Evolutionary conservation across 2,329 filamentous ascomycete genomes (phyloP).

Genomic region (Ophiocordyceps sinensis): DNA sequence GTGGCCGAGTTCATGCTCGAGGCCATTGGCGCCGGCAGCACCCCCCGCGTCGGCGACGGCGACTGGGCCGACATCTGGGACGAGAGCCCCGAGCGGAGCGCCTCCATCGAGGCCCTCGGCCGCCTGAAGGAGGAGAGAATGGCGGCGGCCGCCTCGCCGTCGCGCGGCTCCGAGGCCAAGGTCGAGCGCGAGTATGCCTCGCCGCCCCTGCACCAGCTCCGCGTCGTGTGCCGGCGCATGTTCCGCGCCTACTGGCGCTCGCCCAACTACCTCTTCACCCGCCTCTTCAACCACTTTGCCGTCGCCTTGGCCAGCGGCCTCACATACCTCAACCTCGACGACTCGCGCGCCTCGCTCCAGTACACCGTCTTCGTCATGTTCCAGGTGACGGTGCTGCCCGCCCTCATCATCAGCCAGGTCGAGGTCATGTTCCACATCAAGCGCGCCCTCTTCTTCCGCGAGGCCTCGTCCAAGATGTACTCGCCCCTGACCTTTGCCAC

Average conservation of each 20-base stretch:
- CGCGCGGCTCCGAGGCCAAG: not conserved
- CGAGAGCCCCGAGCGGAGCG: slow-evolving; percentile 54
- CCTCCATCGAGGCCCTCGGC: slow-evolving; percentile 50
- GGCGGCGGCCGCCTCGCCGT: slow-evolving; percentile 15
- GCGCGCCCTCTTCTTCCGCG: slow-evolving; percentile 72
- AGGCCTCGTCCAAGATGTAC: slow-evolving; percentile 78
- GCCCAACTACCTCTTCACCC: slow-evolving; percentile 79
- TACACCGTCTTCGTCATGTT: slow-evolving; percentile 84
- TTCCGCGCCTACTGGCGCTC: slow-evolving; percentile 73
- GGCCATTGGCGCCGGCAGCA: slow-evolving; percentile 62
- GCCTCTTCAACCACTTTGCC: slow-evolving; percentile 70
- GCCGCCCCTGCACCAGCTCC: slow-evolving; percentile 64
- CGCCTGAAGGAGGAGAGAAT: slow-evolving; percentile 49
- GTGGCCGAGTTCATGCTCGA: slow-evolving; percentile 75
- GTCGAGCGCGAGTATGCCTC: slow-evolving; percentile 60
- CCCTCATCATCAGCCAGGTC: slow-evolving; percentile 70
- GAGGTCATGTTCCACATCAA: slow-evolving; percentile 68
- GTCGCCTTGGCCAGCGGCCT: slow-evolving; percentile 69
- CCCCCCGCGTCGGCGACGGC: slow-evolving; percentile 54
- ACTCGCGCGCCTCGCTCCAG: slow-evolving; percentile 64
- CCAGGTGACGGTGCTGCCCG: slow-evolving; percentile 73
- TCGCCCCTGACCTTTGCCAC: slow-evolving; percentile 63
- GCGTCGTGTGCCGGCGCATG: slow-evolving; percentile 56
- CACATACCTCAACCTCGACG: slow-evolving; percentile 62
- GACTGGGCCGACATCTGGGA: slow-evolving; percentile 76